These are phyloP conservation scores for Suillus hirtellus DNA, from an alignment of 768 basidiomycete species.

Conservation along the genomic window DNA sequence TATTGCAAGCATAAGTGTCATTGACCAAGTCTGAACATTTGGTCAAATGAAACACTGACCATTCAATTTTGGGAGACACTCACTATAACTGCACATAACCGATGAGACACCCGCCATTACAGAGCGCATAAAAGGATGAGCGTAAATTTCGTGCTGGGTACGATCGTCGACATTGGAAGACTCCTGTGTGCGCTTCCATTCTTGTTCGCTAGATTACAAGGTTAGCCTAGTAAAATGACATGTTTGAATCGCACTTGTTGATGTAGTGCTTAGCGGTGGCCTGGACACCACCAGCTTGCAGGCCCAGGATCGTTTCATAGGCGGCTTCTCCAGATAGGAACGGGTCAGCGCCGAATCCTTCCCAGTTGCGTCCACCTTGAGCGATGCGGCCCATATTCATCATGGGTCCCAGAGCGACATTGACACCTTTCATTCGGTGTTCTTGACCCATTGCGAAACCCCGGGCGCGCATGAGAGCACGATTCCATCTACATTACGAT, in stretches of 20 bases:
- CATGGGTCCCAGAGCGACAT: slow-evolving; percentile 79
- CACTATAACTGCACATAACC: slow-evolving; percentile 68
- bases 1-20: slow-evolving; percentile 64
- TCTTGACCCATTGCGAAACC: slow-evolving; percentile 82
- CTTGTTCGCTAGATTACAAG: slow-evolving; percentile 34
- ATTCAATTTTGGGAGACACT: slow-evolving; percentile 16
- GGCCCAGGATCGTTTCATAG: slow-evolving; percentile 77
- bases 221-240: neutral
- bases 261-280: slow-evolving; percentile 86
- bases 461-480: slow-evolving; percentile 71
- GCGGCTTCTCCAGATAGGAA: slow-evolving; percentile 78
- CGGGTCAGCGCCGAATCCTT: slow-evolving; percentile 93
- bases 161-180: slow-evolving; percentile 43
- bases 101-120: slow-evolving; percentile 66
- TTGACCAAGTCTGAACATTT: slow-evolving; percentile 51
- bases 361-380: slow-evolving; percentile 88
- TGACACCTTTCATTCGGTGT: slow-evolving; percentile 79
- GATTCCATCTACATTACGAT: slow-evolving; percentile 58
- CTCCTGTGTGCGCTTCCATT: slow-evolving; percentile 32
- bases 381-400: slow-evolving; percentile 85
- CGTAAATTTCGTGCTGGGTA: slow-evolving; percentile 57
- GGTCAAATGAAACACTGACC: slow-evolving; percentile 11
- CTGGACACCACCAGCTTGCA: slow-evolving; percentile 82
- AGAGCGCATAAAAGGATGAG: slow-evolving; percentile 55
- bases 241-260: slow-evolving; percentile 51